These are phyloP conservation scores for Olyra latifolia DNA, from an alignment of 176 grass and related monocot species.

Conservation along the genomic window DNA sequence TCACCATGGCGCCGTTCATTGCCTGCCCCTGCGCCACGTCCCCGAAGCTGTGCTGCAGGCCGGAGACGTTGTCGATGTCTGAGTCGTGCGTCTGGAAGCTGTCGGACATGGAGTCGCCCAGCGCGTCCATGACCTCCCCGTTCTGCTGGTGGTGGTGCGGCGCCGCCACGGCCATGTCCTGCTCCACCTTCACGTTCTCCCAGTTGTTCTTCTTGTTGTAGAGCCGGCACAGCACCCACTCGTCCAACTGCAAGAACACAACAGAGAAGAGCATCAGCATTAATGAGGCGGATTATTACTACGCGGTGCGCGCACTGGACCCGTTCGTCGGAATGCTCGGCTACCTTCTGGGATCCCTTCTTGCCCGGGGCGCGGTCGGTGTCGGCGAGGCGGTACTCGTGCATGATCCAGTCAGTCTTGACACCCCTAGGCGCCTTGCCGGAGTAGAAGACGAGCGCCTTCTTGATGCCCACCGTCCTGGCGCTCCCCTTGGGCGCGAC, in stretches of 20 bases:
- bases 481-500: conserved; percentile 37
- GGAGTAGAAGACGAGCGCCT: conserved; percentile 77
- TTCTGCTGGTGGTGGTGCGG: conserved; percentile 2
- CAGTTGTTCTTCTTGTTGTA: conserved; percentile 92
- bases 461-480: conserved; percentile 55
- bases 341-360: conserved; percentile 61
- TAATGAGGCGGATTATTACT: not conserved
- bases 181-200: conserved; percentile 56
- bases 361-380: conserved; percentile 45
- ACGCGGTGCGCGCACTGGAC: not conserved
- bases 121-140: conserved; percentile 38
- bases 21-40: conserved; percentile 31
- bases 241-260: conserved; percentile 46
- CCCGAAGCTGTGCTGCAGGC: conserved; percentile 22
- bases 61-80: conserved; percentile 51
- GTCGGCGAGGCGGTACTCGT: conserved; percentile 70
- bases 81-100: conserved; percentile 65
- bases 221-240: conserved; percentile 74
- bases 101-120: conserved; percentile 50
- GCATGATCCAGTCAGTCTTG: conserved; percentile 90
- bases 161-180: conserved; percentile 15
- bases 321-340: not conserved
- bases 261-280: not conserved
- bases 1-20: conserved; percentile 1
- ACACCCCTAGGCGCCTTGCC: conserved; percentile 66